Conservation (phyloP, 2,329 filamentous ascomycete species). For the Pseudogymnoascus sp. region DNA sequence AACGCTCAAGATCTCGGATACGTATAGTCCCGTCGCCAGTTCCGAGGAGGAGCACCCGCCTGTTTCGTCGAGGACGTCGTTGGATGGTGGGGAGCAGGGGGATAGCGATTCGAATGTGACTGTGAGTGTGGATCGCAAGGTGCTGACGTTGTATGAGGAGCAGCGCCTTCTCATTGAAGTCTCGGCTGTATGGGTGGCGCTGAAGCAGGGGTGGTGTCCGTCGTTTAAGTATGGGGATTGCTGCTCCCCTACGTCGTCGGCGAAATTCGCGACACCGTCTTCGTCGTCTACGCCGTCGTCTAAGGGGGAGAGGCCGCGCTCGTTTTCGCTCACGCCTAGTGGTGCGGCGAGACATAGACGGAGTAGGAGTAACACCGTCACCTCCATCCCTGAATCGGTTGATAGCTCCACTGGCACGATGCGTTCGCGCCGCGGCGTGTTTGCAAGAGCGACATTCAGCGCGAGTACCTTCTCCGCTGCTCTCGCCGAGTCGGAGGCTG, state of each 20-base stretch:
- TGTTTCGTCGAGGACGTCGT: slow-evolving; percentile 27
- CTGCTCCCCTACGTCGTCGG: slow-evolving; percentile 11
- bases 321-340: slow-evolving; percentile 23
- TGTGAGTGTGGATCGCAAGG: not conserved
- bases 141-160: not conserved
- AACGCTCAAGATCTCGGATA: slow-evolving; percentile 62
- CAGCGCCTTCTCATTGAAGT: slow-evolving; percentile 38
- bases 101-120: not conserved
- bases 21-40: slow-evolving; percentile 52
- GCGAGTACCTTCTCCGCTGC: not conserved
- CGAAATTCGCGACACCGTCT: not conserved
- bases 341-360: slow-evolving; percentile 11
- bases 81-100: not conserved
- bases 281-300: not conserved
- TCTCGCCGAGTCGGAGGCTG: not conserved
- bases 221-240: slow-evolving; percentile 32
- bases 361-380: not conserved
- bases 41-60: slow-evolving; percentile 45
- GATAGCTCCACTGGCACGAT: not conserved
- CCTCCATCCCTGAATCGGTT: not conserved
- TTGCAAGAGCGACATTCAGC: not conserved
- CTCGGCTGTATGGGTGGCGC: slow-evolving; percentile 46
- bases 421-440: not conserved
- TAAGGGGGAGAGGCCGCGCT: slow-evolving; percentile 16
- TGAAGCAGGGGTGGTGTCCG: slow-evolving; percentile 39